These are phyloP conservation scores for Neonectria ditissima DNA, from an alignment of 2,329 filamentous ascomycete genomes.

Conservation along the genomic window DNA sequence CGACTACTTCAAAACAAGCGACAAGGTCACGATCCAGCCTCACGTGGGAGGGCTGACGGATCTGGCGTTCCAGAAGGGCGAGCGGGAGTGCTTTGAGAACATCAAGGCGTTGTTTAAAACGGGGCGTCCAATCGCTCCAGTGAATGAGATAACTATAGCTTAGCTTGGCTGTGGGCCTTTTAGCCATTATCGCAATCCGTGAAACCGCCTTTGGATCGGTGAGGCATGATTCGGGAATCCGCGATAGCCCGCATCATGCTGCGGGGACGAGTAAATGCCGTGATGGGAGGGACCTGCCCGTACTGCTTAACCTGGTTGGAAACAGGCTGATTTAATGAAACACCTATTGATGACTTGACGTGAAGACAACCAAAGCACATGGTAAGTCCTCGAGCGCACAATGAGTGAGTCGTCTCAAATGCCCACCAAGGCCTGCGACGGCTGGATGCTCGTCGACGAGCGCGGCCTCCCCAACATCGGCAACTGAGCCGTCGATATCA, in stretches of 20 bases:
- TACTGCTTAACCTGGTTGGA: neutral
- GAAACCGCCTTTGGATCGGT: neutral
- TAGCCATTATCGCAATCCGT: neutral
- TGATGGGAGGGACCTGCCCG: too few relatives aligned
- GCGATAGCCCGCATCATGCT: neutral
- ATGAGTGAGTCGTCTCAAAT: neutral
- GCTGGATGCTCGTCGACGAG: too few relatives aligned
- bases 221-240: neutral
- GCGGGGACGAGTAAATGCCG: too few relatives aligned
- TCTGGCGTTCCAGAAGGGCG: conserved; percentile 55
- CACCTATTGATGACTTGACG: neutral
- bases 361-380: neutral
- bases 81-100: conserved; percentile 60
- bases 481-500: conserved; percentile 21
- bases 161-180: neutral
- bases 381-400: neutral
- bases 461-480: conserved; percentile 30
- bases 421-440: conserved; percentile 16
- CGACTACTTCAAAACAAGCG: conserved; percentile 54
- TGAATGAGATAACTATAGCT: conserved; percentile 43
- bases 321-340: neutral
- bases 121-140: conserved; percentile 53
- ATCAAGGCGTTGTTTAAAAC: conserved; percentile 54
- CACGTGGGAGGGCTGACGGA: conserved; percentile 60
- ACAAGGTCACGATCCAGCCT: conserved; percentile 57